Evolutionary conservation across 768 basidiomycete species (phyloP), one percentile per base, ranked within the genome.

Genomic region (Lactarius evosmus): DNA sequence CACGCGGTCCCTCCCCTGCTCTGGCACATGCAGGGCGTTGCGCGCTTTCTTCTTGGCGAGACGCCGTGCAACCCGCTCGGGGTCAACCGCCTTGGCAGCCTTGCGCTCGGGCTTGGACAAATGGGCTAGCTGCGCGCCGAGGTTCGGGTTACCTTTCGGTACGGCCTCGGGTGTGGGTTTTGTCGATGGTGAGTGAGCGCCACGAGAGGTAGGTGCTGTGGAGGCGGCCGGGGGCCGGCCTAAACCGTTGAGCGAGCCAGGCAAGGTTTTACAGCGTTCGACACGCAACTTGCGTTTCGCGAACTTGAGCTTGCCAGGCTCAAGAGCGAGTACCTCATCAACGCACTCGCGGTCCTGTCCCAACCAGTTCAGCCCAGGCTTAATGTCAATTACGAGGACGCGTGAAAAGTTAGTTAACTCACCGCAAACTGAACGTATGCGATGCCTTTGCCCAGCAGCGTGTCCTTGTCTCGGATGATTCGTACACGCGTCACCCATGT

Each of bases 401-500:
- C 25, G 46, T 17, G 62, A 9, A 29, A 54, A 36, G 62, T 32
- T 22, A 36, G 0, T n/a, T 27, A 79, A 79, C 88, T 65, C 74
- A 96, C 96, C 61, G 78, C 73, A 66, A 98, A 92, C 69, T 93
- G 87, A 22, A 98, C 86, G 71, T 98, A 97, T 11, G 90, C 93
- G 73, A 98, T 95, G 5, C 95, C 95, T 76, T 96, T 97, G 14
- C 95, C 96, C 16, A 98, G 82, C 69, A 94, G 93, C 1, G 93
- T 97, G 63, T 91, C 93, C 69, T 85, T 86, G 73, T 98, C 96
- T 53, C 92, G 82, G 57, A 97, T 82, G 69, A 97, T 85, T 49
- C 96, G 83, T n/a, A 97, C 93, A 38, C 84, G 85, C 8, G 82
- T 84, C 19, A 95, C 92, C 90, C 90, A 93, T 16, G 80, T 73